Conservation (phyloP, 768 basidiomycete species). For the Kwoniella heveanensis region DNA sequence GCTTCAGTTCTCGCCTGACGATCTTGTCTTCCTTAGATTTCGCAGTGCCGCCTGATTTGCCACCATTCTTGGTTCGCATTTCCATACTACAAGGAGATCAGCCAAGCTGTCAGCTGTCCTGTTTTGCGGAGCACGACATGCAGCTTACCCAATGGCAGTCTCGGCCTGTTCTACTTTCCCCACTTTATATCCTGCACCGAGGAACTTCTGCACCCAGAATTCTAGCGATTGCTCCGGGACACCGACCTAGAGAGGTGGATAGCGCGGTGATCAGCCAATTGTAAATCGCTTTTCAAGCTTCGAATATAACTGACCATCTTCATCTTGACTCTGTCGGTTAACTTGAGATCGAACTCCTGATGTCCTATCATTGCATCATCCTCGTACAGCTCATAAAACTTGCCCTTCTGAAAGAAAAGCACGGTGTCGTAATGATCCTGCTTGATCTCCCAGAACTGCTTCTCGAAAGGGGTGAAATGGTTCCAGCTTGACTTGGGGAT, state of each 20-base stretch:
- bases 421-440: constrained; percentile 97
- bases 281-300: too few relatives aligned
- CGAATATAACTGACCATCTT: constrained; percentile 71
- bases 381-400: constrained; percentile 72
- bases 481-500: constrained; percentile 77
- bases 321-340: constrained; percentile 87
- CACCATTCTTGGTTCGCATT: constrained; percentile 79
- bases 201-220: constrained; percentile 60
- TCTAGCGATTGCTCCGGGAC: constrained; percentile 94
- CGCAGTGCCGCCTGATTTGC: constrained; percentile 7
- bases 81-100: constrained; percentile 63
- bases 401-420: constrained; percentile 96
- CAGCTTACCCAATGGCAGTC: constrained; percentile 75
- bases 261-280: too few relatives aligned
- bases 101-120: constrained; percentile 2
- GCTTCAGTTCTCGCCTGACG: constrained; percentile 85
- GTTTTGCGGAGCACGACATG: too few relatives aligned
- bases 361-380: constrained; percentile 90
- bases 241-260: constrained; percentile 66
- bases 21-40: constrained; percentile 61
- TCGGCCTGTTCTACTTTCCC: constrained; percentile 96
- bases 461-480: constrained; percentile 88
- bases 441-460: constrained; percentile 83
- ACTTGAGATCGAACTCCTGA: constrained; percentile 89
- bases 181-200: constrained; percentile 59